Base-by-base conservation (phyloP, 2,329 filamentous ascomycete genomes). In the Fusarium virguliforme region DNA sequence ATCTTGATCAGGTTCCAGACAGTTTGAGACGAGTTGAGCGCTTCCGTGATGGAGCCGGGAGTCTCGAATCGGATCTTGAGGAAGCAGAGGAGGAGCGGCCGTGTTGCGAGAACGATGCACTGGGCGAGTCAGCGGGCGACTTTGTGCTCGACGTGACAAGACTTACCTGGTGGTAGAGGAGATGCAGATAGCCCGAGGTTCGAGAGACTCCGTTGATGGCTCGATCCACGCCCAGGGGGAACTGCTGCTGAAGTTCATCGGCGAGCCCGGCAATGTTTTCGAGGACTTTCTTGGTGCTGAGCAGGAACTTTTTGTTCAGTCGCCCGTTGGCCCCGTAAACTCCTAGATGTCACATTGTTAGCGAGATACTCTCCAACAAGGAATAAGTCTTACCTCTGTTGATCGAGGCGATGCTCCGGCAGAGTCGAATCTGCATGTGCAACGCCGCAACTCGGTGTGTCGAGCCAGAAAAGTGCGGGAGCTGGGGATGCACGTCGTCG, bases 401-500 rank as follows among this genome's bases (percentile, higher is more conserved):
- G 1, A 81, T 79, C 0, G 73, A 74, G 1, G 79, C 79, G 15
- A 81, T 79, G 0, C 75, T 72, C 6, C 72, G 66, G 1, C 76
- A 79, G 18, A 81, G 51, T 13, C 74, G 75, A 35, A 80, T 75
- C 18, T 79, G 77, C 79, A 81, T 81, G 2, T 76, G 67, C 18
- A 81, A 60, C 0, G 79, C 77, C 3, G 76, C 72, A 0, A 71
- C 73, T 3, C 79, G 63, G 8, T 78, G 75, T 0, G 64, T 24
- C 0, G 76, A 78, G 1, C 77, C 79, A 0, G 66, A 68, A 15
- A 78, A 81, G 2, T 73, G 71, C 0, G 79, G 79, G 1, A 81
- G 71, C 32, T 80, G 79, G 1, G 84, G 83, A 8, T 83, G 80
- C 0, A 89, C 82, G 43, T 88, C 84, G n/a, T 86, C 83, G 40